A percentile compares a stretch with the other conserved stretches of the same genome.
These are phyloP conservation scores for Penicillium manginii DNA, from an alignment of 495 filamentous ascomycete species.

Conservation along the genomic window DNA sequence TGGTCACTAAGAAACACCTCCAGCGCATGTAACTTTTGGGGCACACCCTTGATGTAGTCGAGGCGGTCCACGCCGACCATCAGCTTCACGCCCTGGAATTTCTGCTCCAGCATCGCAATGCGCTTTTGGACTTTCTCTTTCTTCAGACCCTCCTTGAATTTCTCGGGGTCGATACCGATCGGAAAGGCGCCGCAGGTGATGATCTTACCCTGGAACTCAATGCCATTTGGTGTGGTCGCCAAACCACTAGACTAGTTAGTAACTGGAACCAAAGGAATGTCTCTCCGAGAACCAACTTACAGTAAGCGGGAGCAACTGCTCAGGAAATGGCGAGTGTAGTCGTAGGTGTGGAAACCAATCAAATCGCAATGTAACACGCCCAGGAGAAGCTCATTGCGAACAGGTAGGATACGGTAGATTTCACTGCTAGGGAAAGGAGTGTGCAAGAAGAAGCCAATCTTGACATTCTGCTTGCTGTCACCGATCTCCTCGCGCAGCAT, in stretches of 20 bases:
- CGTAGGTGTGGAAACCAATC: slow-evolving; percentile 95
- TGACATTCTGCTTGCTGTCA: slow-evolving; percentile 76
- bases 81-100: slow-evolving; percentile 93
- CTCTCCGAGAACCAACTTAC: slow-evolving; percentile 48
- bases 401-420: slow-evolving; percentile 93
- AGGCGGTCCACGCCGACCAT: slow-evolving; percentile 96
- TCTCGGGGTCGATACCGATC: slow-evolving; percentile 96
- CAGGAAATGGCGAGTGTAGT: slow-evolving; percentile 93
- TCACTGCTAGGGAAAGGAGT: slow-evolving; percentile 98
- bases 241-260: slow-evolving; percentile 56
- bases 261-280: slow-evolving; percentile 2
- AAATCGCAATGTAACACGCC: slow-evolving; percentile 91
- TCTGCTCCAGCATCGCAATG: slow-evolving; percentile 80
- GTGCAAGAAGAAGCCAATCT: slow-evolving; percentile 96
- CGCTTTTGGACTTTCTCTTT: slow-evolving; percentile 85
- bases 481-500: slow-evolving; percentile 90
- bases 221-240: slow-evolving; percentile 83
- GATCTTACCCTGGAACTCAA: slow-evolving; percentile 81
- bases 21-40: slow-evolving; percentile 92
- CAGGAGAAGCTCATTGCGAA: slow-evolving; percentile 82
- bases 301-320: slow-evolving; percentile 90
- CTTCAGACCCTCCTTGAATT: slow-evolving; percentile 85
- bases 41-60: slow-evolving; percentile 98
- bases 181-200: slow-evolving; percentile 92
- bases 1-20: slow-evolving; percentile 97